Conservation (phyloP, 1,139 yeast species). For the Scheffersomyces lignicola region DNA sequence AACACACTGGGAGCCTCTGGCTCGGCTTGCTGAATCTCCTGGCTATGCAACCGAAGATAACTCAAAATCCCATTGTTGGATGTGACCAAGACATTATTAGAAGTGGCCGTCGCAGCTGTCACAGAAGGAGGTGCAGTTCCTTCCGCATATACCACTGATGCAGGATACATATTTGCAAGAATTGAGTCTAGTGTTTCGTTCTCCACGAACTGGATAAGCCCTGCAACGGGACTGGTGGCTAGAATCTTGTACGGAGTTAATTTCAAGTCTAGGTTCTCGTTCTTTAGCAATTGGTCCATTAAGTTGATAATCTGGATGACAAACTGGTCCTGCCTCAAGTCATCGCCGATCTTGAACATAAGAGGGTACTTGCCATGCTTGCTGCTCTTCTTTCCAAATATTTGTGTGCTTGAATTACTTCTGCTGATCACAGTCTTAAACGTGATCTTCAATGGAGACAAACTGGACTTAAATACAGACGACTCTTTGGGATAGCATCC, state of each 20-base stretch:
- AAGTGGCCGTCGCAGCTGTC: not conserved
- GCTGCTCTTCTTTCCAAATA: slow-evolving; percentile 34
- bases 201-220: slow-evolving; percentile 90
- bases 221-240: slow-evolving; percentile 89
- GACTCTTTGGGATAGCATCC: slow-evolving; percentile 83
- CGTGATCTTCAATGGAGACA: slow-evolving; percentile 83
- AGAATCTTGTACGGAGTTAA: slow-evolving; percentile 87
- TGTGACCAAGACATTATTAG: slow-evolving; percentile 7
- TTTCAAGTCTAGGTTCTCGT: slow-evolving; percentile 86
- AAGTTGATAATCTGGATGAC: slow-evolving; percentile 88
- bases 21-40: slow-evolving; percentile 31
- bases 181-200: slow-evolving; percentile 88
- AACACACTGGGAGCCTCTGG: slow-evolving; percentile 33
- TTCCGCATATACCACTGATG: slow-evolving; percentile 6
- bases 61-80: slow-evolving; percentile 62
- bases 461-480: slow-evolving; percentile 84
- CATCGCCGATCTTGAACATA: slow-evolving; percentile 96
- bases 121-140: slow-evolving; percentile 7
- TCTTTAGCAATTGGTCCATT: slow-evolving; percentile 86
- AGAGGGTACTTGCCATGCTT: slow-evolving; percentile 66
- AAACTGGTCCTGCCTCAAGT: slow-evolving; percentile 91
- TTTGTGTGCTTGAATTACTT: slow-evolving; percentile 22
- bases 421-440: slow-evolving; percentile 54
- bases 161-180: slow-evolving; percentile 59
- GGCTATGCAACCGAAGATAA: slow-evolving; percentile 66